Evolutionary conservation across 495 filamentous ascomycete species (phyloP).

Genomic region (Talaromyces thailandensis): DNA sequence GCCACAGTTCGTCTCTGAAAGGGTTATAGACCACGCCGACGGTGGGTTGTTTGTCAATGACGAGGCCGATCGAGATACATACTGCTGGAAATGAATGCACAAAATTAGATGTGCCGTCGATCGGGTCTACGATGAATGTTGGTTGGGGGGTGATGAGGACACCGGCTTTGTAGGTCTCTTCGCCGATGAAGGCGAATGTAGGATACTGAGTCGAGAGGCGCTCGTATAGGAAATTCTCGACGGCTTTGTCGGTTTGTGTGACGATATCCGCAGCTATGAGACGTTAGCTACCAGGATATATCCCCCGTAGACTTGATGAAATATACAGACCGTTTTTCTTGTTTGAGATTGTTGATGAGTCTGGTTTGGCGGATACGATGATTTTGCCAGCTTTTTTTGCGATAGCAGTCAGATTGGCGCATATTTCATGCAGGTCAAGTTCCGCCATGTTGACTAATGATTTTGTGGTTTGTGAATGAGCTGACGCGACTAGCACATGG

Average conservation of each 20-base stretch:
- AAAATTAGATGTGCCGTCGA: slow-evolving; percentile 51
- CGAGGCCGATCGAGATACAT: slow-evolving; percentile 58
- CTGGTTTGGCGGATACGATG: background rate
- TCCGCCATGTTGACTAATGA: background rate
- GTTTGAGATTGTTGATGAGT: background rate
- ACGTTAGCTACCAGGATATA: background rate
- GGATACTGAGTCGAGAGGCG: background rate
- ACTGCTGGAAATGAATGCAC: slow-evolving; percentile 66
- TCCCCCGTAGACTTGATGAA: background rate
- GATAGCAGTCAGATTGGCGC: background rate
- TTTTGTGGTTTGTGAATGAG: background rate
- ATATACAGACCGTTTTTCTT: background rate
- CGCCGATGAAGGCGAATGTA: background rate
- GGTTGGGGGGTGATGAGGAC: background rate
- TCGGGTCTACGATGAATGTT: background rate
- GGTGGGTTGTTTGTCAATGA: slow-evolving; percentile 45
- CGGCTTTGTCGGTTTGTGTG: background rate
- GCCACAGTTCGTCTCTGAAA: slow-evolving; percentile 48
- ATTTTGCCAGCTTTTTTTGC: background rate
- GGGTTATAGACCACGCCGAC: slow-evolving; percentile 61
- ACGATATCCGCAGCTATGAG: background rate
- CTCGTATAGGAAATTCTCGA: background rate
- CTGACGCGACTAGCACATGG: background rate
- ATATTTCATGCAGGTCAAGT: background rate
- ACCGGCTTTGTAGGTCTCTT: background rate